Conservation (phyloP, 306 rosid genomes). For the Begonia masoniana region DNA sequence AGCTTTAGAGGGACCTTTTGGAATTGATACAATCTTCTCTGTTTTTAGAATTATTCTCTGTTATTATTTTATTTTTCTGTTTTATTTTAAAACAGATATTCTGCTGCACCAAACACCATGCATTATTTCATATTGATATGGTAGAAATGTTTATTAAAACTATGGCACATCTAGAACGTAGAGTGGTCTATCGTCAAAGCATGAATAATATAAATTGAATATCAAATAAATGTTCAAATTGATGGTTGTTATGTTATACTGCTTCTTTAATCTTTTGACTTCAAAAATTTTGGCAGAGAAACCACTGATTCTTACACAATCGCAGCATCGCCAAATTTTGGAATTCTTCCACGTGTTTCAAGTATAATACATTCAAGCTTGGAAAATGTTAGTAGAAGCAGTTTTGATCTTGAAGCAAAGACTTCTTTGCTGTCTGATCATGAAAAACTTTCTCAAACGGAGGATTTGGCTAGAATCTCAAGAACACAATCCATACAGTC, state of each 20-base stretch:
- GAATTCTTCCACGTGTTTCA: conserved; percentile 27
- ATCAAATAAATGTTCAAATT: background rate
- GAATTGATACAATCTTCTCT: too few species aligned
- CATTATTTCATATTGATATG: background rate
- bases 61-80: too few species aligned
- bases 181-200: background rate
- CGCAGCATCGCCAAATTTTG: conserved; percentile 57
- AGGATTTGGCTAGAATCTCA: conserved; percentile 19
- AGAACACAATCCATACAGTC: conserved; percentile 38
- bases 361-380: conserved; percentile 41
- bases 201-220: background rate
- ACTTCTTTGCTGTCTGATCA: conserved; percentile 35
- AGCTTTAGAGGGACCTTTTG: too few species aligned
- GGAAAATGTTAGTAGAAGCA: conserved; percentile 19
- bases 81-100: too few species aligned
- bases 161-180: too few species aligned
- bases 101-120: background rate
- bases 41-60: too few species aligned
- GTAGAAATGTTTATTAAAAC: too few species aligned
- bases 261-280: background rate
- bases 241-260: background rate
- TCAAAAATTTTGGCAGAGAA: conserved; percentile 33
- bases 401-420: conserved; percentile 37
- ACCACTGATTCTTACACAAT: conserved; percentile 64
- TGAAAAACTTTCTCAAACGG: conserved; percentile 19